Conservation (phyloP, 2,329 filamentous ascomycete species). For the Coniella lustricola region DNA sequence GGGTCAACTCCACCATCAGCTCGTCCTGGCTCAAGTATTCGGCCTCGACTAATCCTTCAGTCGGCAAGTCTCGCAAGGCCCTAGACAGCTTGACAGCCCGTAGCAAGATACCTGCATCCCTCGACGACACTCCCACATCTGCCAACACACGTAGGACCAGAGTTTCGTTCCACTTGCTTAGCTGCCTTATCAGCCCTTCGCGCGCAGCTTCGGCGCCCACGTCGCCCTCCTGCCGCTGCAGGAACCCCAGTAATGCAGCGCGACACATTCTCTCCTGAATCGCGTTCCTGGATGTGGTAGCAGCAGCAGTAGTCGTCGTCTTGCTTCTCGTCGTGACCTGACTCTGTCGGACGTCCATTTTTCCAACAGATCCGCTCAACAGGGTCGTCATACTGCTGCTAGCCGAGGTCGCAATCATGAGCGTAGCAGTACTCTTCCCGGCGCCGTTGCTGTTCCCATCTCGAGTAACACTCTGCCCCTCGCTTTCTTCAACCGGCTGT, state of each 20-base stretch:
- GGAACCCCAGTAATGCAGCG: conserved; percentile 31
- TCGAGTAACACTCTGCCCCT: no score
- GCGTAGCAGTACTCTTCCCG: no score
- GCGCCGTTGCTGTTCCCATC: no score
- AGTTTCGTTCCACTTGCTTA: conserved; percentile 24
- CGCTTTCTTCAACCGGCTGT: background rate
- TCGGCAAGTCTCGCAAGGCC: conserved; percentile 17
- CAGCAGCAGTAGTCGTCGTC: no score
- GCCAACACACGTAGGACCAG: conserved; percentile 23
- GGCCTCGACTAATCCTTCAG: conserved; percentile 15
- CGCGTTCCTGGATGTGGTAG: background rate
- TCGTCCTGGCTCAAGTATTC: conserved; percentile 5
- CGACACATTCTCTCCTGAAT: conserved; percentile 21
- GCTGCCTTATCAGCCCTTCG: conserved; percentile 18
- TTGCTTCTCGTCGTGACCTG: conserved; percentile 1
- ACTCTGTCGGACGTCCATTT: background rate
- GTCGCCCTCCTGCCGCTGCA: conserved; percentile 26
- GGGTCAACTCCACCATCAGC: conserved; percentile 2
- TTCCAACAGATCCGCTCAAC: no score
- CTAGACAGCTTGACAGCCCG: conserved; percentile 24
- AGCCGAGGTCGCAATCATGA: no score
- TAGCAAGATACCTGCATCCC: conserved; percentile 22
- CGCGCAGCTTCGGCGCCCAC: conserved; percentile 16
- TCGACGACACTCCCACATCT: conserved; percentile 23
- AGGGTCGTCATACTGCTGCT: no score